Percentiles rank a stretch among this genome's conserved stretches.
phyloP scores from a whole-genome alignment of 176 grass and related monocot genomes.

The Bromus sterilis region DNA sequence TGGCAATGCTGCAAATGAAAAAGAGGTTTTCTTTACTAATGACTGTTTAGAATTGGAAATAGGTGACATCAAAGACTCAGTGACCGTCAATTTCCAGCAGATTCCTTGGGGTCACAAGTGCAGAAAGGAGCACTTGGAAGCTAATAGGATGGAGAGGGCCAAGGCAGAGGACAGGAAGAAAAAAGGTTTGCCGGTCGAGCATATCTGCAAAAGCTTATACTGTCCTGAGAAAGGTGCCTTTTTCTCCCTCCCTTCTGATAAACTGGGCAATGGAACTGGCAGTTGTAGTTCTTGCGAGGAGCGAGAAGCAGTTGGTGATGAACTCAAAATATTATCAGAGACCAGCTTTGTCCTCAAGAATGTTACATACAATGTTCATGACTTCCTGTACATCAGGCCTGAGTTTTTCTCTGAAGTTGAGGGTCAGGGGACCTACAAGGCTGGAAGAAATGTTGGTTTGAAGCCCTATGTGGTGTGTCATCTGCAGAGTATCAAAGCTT shows the following conservation, averaged over 20 bases:
- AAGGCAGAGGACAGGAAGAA: conserved; percentile 56
- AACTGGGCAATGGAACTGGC: conserved; percentile 57
- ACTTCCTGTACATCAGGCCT: conserved; percentile 60
- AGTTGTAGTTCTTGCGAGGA: conserved; percentile 46
- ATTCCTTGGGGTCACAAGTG: conserved; percentile 34
- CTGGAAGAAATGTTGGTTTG: conserved; percentile 72
- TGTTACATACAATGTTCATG: conserved; percentile 43
- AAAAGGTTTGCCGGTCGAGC: conserved; percentile 50
- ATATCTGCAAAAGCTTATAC: conserved; percentile 65
- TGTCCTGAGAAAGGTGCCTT: conserved; percentile 60
- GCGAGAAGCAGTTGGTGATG: conserved; percentile 14
- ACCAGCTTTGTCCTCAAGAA: conserved; percentile 50
- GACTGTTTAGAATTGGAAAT: conserved; percentile 63
- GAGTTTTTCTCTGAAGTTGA: conserved; percentile 48
- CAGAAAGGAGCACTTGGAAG: conserved; percentile 47
- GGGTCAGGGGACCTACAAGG: conserved; percentile 44
- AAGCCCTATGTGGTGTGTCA: conserved; percentile 63
- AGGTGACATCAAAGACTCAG: conserved; percentile 38
- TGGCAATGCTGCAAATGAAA: conserved; percentile 73
- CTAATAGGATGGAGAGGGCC: conserved; percentile 25
- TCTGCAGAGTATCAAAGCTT: conserved; percentile 36
- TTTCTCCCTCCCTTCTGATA: conserved; percentile 44
- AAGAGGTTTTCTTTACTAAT: conserved; percentile 57
- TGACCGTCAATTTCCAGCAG: conserved; percentile 42
- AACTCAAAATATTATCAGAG: conserved; percentile 44